Percentiles rank a stretch among this genome's conserved stretches.
phyloP scores from a whole-genome alignment of 2,329 filamentous ascomycete genomes.

The Microcyclospora pomicola region DNA sequence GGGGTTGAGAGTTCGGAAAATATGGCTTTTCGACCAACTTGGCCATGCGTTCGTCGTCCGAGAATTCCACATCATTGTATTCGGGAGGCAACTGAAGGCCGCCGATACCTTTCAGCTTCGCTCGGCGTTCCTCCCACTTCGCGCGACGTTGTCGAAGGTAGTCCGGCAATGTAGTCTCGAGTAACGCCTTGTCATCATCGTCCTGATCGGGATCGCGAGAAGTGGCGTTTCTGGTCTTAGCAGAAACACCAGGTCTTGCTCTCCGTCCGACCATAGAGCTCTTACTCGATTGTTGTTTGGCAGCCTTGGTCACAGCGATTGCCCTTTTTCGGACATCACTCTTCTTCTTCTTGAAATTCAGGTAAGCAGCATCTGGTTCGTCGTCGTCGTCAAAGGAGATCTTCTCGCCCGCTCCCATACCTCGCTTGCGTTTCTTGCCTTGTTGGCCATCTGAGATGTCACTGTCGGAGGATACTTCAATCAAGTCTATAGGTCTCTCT shows the following conservation, averaged over 20 bases:
- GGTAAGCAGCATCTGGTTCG: constrained; percentile 41
- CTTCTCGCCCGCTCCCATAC: constrained; percentile 6
- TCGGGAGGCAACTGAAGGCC: constrained; percentile 65
- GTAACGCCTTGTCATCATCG: constrained; percentile 40
- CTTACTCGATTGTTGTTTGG: constrained; percentile 29
- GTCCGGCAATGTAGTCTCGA: constrained; percentile 51
- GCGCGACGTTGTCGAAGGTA: constrained; percentile 56
- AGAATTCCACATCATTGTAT: constrained; percentile 63
- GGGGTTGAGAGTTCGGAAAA: constrained; percentile 52
- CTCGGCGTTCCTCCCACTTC: constrained; percentile 51
- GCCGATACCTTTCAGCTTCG: constrained; percentile 44
- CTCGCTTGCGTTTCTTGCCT: constrained; percentile 4
- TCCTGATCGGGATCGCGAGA: constrained; percentile 17
- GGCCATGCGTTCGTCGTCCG: constrained; percentile 51
- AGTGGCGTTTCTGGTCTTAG: constrained; percentile 6
- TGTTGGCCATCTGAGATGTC: constrained; percentile 1
- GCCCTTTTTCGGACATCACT: constrained; percentile 31
- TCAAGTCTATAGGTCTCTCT: constrained; percentile 1
- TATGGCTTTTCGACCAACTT: constrained; percentile 55
- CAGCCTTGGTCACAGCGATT: constrained; percentile 35
- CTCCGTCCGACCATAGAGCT: constrained; percentile 26
- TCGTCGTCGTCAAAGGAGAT: constrained; percentile 37
- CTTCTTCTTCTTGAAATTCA: constrained; percentile 49
- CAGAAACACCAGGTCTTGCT: constrained; percentile 9
- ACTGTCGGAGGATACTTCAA: constrained; percentile 8